Evolutionary conservation across 345 rosid genomes (phyloP), one percentile per base, ranked within the genome.

Genomic region (Populus ilicifolia): DNA sequence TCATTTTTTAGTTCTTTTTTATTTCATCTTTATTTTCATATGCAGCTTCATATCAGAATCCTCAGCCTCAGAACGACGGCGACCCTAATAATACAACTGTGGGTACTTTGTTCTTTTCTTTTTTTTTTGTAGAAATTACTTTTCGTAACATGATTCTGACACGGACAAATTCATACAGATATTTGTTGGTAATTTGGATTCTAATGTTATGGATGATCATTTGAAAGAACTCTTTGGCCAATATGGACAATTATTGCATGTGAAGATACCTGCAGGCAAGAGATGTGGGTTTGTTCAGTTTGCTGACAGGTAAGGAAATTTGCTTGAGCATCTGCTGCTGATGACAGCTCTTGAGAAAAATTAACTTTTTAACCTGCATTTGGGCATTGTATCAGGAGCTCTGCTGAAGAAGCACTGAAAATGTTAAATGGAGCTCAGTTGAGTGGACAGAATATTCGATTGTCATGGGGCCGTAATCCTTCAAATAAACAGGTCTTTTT

Each of bases 381-480:
- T 73, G 52, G 81, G 14, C 75, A 62, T 27, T 79, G 46, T 38
- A 46, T 72, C 91, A 94, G 98, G 83, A 85, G 90, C 83, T 86
- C 89, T 70, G 98, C 98, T 0, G 98, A 93, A 87, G 93, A 90
- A 87, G 98, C 98, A 20, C 73, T 94, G 73, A 77, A 86, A 73
- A 66, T 44, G 75, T 72, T 94, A 69, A 89, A 91, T 71, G 98
- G 98, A 71, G 84, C 87, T 74, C 89, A 70, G 71, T 72, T 94
- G 85, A 90, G 94, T 1, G 98, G 97, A 52, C 97, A 94, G 83
- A 91, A 82, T 25, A 87, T 94, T 20, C 86, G 98, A 64, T 98
- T 94, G 67, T 93, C 98, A 33, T 94, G 98, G 98, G 98, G 98
- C 54, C 98, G 98, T 17, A 94, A 89, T 75, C 93, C 96, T 71